These are phyloP conservation scores for Collybia sordida DNA, from an alignment of 768 basidiomycete genomes.

Conservation along the genomic window DNA sequence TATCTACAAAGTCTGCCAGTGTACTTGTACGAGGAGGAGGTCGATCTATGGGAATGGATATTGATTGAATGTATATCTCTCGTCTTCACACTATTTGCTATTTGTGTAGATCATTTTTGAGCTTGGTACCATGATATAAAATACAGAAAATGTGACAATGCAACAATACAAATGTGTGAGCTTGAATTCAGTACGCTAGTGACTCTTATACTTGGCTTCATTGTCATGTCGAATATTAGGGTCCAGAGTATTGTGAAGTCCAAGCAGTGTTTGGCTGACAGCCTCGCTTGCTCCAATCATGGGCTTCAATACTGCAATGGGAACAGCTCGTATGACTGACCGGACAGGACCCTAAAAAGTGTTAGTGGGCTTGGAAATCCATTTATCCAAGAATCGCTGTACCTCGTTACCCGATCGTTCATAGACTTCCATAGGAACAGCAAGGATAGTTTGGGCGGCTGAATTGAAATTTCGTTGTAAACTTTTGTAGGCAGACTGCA, in stretches of 20 bases:
- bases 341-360: constrained; percentile 78
- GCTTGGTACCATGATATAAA: constrained; percentile 8
- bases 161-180: constrained; percentile 17
- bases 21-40: constrained; percentile 84
- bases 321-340: constrained; percentile 94
- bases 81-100: constrained; percentile 7
- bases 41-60: constrained; percentile 88
- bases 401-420: constrained; percentile 93
- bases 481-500: constrained; percentile 90
- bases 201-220: constrained; percentile 93
- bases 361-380: constrained; percentile 5
- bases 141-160: constrained; percentile 11
- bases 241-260: constrained; percentile 90
- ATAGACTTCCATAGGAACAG: constrained; percentile 99
- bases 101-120: background rate
- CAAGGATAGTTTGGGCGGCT: constrained; percentile 97
- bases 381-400: background rate
- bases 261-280: constrained; percentile 91
- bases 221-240: constrained; percentile 80
- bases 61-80: constrained; percentile 49
- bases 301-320: constrained; percentile 94
- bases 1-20: constrained; percentile 58
- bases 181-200: constrained; percentile 31
- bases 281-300: constrained; percentile 99
- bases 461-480: constrained; percentile 84